phyloP scores from a whole-genome alignment of 2,329 filamentous ascomycete species.

The Tolypocladium endophyticum region DNA sequence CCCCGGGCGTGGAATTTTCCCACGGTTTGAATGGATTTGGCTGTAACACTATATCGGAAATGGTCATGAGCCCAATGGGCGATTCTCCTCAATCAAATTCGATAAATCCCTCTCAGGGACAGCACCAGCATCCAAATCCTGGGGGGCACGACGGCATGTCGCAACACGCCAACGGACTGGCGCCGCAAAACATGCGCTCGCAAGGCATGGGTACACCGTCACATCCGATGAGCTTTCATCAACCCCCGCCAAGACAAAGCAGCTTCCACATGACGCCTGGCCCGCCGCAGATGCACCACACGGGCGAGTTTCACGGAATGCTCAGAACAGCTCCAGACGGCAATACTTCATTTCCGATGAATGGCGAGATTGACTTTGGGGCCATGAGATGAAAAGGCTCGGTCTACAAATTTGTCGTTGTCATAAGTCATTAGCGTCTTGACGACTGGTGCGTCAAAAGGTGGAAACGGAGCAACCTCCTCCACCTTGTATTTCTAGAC shows the following conservation, averaged over 20 bases:
- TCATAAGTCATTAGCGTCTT: not conserved
- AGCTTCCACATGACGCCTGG: slow-evolving; percentile 19
- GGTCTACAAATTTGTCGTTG: not conserved
- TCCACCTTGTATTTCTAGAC: not conserved
- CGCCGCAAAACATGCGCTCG: slow-evolving; percentile 12
- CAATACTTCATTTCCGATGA: slow-evolving; percentile 13
- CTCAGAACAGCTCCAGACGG: slow-evolving; percentile 32
- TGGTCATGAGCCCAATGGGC: slow-evolving; percentile 41
- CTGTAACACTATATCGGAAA: slow-evolving; percentile 37
- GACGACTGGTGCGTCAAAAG: not conserved
- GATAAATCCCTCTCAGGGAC: slow-evolving; percentile 10
- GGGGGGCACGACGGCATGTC: slow-evolving; percentile 14
- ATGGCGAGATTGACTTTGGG: slow-evolving; percentile 16
- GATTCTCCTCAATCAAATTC: slow-evolving; percentile 10
- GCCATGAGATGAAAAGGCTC: slow-evolving; percentile 2
- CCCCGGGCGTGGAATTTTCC: slow-evolving; percentile 38
- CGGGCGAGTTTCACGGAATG: slow-evolving; percentile 36
- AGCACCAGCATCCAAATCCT: slow-evolving; percentile 16
- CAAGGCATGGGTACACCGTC: slow-evolving; percentile 14
- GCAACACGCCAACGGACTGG: slow-evolving; percentile 15
- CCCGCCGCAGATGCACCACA: slow-evolving; percentile 14
- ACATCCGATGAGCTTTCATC: slow-evolving; percentile 17
- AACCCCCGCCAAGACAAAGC: slow-evolving; percentile 17
- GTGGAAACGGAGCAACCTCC: not conserved
- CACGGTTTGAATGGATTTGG: slow-evolving; percentile 32